A percentile compares a stretch with the other conserved stretches of the same genome.
These are phyloP conservation scores for Extremus antarcticus DNA, from an alignment of 495 filamentous ascomycete species.

Conservation along the genomic window DNA sequence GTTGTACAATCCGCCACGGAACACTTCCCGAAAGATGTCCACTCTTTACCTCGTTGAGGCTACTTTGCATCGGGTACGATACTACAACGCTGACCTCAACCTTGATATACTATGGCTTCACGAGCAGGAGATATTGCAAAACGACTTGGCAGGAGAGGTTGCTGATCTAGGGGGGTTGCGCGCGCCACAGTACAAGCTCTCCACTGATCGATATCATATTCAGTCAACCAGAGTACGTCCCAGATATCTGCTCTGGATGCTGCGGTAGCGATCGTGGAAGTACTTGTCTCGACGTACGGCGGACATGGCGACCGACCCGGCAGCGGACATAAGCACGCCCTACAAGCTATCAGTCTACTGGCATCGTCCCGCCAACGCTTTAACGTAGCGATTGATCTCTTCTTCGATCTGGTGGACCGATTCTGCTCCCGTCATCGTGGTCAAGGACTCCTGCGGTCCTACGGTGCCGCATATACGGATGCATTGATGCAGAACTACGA, in stretches of 20 bases:
- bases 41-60: no score
- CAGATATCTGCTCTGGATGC: not conserved
- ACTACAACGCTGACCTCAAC: not conserved
- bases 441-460: not conserved
- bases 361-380: not conserved
- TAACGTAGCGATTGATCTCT: not conserved
- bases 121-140: not conserved
- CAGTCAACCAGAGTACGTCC: not conserved
- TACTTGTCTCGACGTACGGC: not conserved
- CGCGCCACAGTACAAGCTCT: no score
- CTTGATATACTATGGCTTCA: not conserved
- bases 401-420: not conserved
- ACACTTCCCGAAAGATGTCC: no score
- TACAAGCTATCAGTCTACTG: not conserved
- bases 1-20: no score
- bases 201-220: no score
- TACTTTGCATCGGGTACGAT: no score
- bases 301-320: not conserved
- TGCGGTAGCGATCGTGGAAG: not conserved
- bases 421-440: not conserved
- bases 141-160: not conserved
- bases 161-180: no score
- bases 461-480: not conserved
- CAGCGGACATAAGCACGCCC: not conserved
- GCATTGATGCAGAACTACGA: not conserved